Evolutionary conservation across 371 early-diverging fungal species (phyloP).

Genomic region (Furculomyces boomerangus): DNA sequence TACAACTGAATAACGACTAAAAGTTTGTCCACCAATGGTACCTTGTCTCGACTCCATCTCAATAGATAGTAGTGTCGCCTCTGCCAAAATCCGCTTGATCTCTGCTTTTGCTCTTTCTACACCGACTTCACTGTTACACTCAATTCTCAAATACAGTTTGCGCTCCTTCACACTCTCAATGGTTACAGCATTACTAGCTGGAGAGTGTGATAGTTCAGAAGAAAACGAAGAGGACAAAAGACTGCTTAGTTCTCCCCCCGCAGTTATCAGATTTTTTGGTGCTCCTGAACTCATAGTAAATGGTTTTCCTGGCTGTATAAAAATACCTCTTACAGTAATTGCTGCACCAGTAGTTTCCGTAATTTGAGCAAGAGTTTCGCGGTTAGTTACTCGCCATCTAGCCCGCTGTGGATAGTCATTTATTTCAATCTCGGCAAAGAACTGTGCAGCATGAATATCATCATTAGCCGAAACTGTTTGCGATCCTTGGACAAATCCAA

Average conservation of each 20-base stretch:
- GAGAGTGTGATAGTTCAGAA: neutral
- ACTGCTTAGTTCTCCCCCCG: neutral
- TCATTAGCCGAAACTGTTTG: constrained; percentile 1
- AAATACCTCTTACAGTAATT: constrained; percentile 84
- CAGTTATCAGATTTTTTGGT: constrained; percentile 4
- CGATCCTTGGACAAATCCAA: neutral
- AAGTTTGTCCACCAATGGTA: neutral
- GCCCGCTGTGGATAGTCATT: constrained; percentile 95
- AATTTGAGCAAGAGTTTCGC: constrained; percentile 80
- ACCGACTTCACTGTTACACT: constrained; percentile 74
- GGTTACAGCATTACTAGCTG: neutral
- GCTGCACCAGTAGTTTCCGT: constrained; percentile 82
- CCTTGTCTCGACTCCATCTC: constrained; percentile 30
- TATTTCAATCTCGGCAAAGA: constrained; percentile 76
- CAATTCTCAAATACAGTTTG: constrained; percentile 85
- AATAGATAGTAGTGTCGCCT: constrained; percentile 49
- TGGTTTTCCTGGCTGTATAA: constrained; percentile 68
- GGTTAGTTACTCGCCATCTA: constrained; percentile 90
- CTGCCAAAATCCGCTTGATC: constrained; percentile 74
- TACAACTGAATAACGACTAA: constrained; percentile 2
- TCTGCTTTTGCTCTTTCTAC: constrained; percentile 86
- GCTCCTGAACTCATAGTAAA: neutral
- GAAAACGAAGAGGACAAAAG: neutral
- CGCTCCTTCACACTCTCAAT: constrained; percentile 30
- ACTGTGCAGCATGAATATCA: constrained; percentile 10